Percentiles rank a stretch among this genome's conserved stretches.
These are phyloP conservation scores for Orychophragmus violaceus DNA, from an alignment of 345 rosid genomes.

Conservation along the genomic window DNA sequence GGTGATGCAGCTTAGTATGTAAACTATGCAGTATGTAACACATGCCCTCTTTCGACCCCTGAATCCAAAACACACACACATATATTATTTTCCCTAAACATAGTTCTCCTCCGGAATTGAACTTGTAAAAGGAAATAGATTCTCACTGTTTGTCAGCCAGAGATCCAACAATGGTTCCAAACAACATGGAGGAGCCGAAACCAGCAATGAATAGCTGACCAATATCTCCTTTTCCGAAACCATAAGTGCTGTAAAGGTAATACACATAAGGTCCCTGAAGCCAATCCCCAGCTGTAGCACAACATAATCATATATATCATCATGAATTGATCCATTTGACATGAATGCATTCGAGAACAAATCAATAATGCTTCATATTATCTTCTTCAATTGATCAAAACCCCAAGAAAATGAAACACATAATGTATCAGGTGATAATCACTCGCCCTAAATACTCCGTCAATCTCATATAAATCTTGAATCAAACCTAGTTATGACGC, in stretches of 20 bases:
- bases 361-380: background rate
- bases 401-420: background rate
- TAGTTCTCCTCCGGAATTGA: background rate
- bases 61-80: conserved; percentile 7
- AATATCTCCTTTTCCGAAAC: conserved; percentile 79
- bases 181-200: conserved; percentile 97
- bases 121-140: background rate
- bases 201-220: conserved; percentile 98
- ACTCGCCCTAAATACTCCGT: background rate
- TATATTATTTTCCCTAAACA: background rate
- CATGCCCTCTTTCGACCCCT: conserved; percentile 97
- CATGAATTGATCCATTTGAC: background rate
- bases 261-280: conserved; percentile 98
- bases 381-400: background rate
- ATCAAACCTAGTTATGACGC: background rate
- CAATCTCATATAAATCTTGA: background rate
- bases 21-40: conserved; percentile 75
- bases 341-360: background rate
- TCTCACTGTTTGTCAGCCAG: conserved; percentile 93
- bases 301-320: background rate
- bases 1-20: conserved; percentile 82
- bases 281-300: conserved; percentile 87
- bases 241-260: conserved; percentile 76
- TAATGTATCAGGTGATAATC: background rate
- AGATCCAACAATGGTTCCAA: conserved; percentile 96